Conservation (phyloP, 1,139 yeast genomes). For the Hyphopichia buzzinii region DNA sequence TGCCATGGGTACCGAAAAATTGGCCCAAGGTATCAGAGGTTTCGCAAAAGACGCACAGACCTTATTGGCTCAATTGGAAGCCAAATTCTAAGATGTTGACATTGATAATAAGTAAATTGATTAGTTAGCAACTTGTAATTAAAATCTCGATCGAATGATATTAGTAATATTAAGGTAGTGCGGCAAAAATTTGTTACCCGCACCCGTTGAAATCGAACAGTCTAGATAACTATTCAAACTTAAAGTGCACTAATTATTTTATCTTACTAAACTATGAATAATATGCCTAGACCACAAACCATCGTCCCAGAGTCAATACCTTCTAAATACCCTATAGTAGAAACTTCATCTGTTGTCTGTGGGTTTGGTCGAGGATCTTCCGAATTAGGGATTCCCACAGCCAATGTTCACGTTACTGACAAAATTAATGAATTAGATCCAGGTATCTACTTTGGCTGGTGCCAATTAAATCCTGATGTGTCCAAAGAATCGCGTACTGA, state of each 20-base stretch:
- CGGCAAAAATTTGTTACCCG: no score
- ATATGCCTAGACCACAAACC: constrained; percentile 29
- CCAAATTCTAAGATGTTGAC: constrained; percentile 58
- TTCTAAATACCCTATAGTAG: constrained; percentile 66
- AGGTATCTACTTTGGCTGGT: constrained; percentile 93
- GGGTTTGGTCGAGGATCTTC: constrained; percentile 97
- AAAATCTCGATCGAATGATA: no score
- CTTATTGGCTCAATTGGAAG: constrained; percentile 74
- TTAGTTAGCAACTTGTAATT: no score
- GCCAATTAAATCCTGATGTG: constrained; percentile 35
- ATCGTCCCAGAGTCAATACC: constrained; percentile 46
- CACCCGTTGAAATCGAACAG: no score
- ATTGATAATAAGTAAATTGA: no score
- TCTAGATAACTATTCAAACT: no score
- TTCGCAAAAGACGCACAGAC: constrained; percentile 94
- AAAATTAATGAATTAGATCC: constrained; percentile 52
- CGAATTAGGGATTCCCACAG: constrained; percentile 94
- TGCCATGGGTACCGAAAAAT: constrained; percentile 98
- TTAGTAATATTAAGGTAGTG: no score
- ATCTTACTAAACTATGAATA: no score
- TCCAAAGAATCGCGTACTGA: constrained; percentile 13
- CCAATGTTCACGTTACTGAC: constrained; percentile 72
- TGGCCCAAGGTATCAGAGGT: constrained; percentile 95
- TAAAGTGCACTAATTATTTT: no score
- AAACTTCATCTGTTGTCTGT: constrained; percentile 59